Evolutionary conservation across 768 basidiomycete genomes (phyloP), one percentile per base, ranked within the genome.

Genomic region (Leccinum variicolor): DNA sequence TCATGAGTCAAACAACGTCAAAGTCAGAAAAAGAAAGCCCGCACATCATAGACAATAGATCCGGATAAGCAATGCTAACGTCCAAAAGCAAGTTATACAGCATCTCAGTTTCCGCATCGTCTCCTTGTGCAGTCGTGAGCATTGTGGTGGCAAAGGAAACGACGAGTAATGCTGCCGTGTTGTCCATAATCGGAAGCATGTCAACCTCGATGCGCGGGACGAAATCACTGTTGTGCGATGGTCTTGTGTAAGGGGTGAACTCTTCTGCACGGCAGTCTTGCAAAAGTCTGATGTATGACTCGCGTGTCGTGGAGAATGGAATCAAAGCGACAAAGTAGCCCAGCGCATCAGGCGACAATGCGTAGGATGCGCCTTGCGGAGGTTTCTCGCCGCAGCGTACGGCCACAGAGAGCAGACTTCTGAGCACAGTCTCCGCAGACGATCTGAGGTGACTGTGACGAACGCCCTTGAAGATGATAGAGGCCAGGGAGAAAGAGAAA

Each of bases 381-480:
- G 53, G 62, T 59, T 64, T 68, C 60, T 65, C 56, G 46, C 76
- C 67, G 19, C 79, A 74, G 21, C 77, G 74, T 52, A 84, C 77
- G 33, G 88, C 87, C 39, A 89, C 80, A 29, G 76, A 72, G 13
- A 93, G 75, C 17, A 92, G 74, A 28, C 79, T 85, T 62, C 86
- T 78, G 14, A 94, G 75, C 15, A 83, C 80, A 4, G 75, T 76
- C 61, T 84, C 82, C 2, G 89, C 85, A 13, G 83, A 78, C 7
- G 84, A 82, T 52, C 76, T 82, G 61, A 92, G 79, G 3, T 79
- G 76, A 2, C 84, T 78, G 62, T 87, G 85, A 25, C 93, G 84
- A 55, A 94, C 74, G 41, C 92, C 93, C 68, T 94, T 94, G 81
- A 94, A 91, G 49, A 96, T 83, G 62, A 92, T 81, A 0, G 90